Evolutionary conservation across 1,284 basidiomycete species (phyloP), one percentile per base, ranked within the genome.

Genomic region (Grifola frondosa): DNA sequence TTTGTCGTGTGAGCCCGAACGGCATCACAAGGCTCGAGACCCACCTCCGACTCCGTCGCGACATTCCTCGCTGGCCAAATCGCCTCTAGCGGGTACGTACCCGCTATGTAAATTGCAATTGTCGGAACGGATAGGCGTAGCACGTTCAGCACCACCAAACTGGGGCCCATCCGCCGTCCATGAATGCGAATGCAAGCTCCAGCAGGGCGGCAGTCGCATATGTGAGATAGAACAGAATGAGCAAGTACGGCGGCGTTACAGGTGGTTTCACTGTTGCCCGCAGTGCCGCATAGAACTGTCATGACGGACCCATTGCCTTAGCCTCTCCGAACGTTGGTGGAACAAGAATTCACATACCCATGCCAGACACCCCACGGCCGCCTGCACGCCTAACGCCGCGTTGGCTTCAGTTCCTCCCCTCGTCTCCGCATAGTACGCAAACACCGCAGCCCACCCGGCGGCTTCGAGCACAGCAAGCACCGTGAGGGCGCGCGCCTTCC

Each of bases 201-300:
- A 70, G 55, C 11, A 71, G 52, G 16, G 64, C 66, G 11, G 65
- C 54, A 11, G 68, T 42, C 17, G 57, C 55, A 41, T 71, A 63
- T 17, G 63, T 49, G 28, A 62, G 53, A 24, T 71, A 72, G 51
- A 80, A 77, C 3, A 68, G 43, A 30, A 80, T 65, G 9, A 77
- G 64, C 13, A 76, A 55, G 55, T 78, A 80, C 19, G 80, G 79
- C 2, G 78, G 71, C 1, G 77, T 81, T 41, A 55, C 55, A 3
- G 71, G 71, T 6, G 73, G 70, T 50, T 60, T 71, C 29, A 68
- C 49, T 25, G 67, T 46, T 39, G 71, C 49, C 41, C 66, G 65
- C 40, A 74, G 53, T 22, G 67, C 58, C 29, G 71, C 69, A 53
- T 76, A 78, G 17, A 59, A 57, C 79, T 81, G 40, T 37, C 31